Evolutionary conservation across 2,329 filamentous ascomycete species (phyloP).

Genomic region (Claviceps purpurea): DNA sequence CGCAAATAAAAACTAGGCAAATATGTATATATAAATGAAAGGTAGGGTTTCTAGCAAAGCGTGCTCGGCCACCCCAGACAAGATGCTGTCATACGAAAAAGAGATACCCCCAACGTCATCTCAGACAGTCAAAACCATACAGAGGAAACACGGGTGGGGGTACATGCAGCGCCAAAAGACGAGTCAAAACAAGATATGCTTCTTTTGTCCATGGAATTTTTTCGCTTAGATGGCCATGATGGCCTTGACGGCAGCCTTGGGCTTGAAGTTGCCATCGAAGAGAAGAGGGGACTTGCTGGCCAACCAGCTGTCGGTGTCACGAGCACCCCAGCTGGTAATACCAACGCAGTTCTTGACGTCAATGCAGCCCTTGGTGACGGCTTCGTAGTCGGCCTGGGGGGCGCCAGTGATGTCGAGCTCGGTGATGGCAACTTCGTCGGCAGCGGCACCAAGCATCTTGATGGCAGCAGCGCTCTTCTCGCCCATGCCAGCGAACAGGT

Average conservation of each 20-base stretch:
- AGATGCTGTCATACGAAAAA: neutral
- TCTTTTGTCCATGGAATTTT: no score
- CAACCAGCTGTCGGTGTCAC: slow-evolving; percentile 33
- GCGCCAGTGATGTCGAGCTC: slow-evolving; percentile 54
- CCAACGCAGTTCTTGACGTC: slow-evolving; percentile 46
- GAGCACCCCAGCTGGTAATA: slow-evolving; percentile 49
- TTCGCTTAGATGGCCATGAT: neutral
- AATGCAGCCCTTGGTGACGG: slow-evolving; percentile 44
- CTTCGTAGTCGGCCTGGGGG: slow-evolving; percentile 42
- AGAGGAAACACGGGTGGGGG: neutral
- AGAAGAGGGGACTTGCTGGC: slow-evolving; percentile 35
- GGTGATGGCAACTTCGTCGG: slow-evolving; percentile 48
- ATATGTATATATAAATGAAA: neutral
- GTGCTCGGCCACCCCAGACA: neutral
- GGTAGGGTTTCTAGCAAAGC: neutral
- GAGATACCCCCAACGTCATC: neutral
- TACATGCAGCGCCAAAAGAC: neutral
- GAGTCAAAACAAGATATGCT: neutral
- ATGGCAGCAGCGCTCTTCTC: slow-evolving; percentile 34
- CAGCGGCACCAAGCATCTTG: slow-evolving; percentile 34
- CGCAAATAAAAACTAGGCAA: neutral
- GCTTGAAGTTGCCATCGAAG: slow-evolving; percentile 32
- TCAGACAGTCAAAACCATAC: neutral
- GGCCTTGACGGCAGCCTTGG: neutral
- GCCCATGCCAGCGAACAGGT: slow-evolving; percentile 13